Evolutionary conservation across 768 basidiomycete species (phyloP).

Genomic region (Tubosaeta sp.): DNA sequence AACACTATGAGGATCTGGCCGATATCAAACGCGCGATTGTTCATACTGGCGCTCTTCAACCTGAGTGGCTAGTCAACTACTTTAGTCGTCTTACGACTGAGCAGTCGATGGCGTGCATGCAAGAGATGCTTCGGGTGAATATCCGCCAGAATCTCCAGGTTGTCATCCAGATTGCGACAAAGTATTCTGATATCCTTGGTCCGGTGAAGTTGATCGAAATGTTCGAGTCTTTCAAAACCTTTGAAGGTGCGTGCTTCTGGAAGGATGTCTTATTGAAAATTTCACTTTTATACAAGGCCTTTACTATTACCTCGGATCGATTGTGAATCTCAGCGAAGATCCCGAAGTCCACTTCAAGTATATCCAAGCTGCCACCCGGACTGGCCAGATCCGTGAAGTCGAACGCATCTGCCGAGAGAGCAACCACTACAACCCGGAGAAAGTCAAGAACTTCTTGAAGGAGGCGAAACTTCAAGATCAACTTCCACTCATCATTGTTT

Average conservation of each 20-base stretch:
- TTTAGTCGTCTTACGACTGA: constrained; percentile 97
- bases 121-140: constrained; percentile 96
- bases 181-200: constrained; percentile 97
- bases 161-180: constrained; percentile 96
- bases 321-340: constrained; percentile 96
- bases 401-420: constrained; percentile 98
- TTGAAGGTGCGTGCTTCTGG: constrained; percentile 61
- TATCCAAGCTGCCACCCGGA: constrained; percentile 97
- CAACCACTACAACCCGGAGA: constrained; percentile 97
- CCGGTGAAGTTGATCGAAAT: constrained; percentile 97
- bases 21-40: constrained; percentile 99
- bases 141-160: constrained; percentile 97
- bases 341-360: constrained; percentile 99
- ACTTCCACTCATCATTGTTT: constrained; percentile 98
- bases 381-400: constrained; percentile 97
- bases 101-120: constrained; percentile 92
- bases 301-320: constrained; percentile 97
- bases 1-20: constrained; percentile 96
- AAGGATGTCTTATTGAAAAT: not conserved
- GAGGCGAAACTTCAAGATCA: constrained; percentile 96
- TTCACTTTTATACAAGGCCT: constrained; percentile 48
- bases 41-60: constrained; percentile 77
- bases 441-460: constrained; percentile 99
- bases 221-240: constrained; percentile 97
- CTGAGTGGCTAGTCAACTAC: constrained; percentile 97